Conservation (phyloP, 805 yeast genomes). For the Wickerhamiella azyma region DNA sequence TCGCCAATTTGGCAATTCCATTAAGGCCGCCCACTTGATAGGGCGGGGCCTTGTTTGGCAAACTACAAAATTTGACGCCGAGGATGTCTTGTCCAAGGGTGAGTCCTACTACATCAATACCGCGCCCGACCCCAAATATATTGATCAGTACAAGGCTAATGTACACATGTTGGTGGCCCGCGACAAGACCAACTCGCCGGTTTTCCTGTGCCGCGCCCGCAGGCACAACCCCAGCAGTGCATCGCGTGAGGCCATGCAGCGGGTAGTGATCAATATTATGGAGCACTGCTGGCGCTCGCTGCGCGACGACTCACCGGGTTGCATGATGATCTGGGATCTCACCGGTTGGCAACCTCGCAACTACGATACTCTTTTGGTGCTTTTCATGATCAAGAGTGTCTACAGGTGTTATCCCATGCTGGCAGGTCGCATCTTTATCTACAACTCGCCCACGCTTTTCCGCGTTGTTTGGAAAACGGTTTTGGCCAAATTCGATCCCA, state of each 20-base stretch:
- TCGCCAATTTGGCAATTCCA: not conserved
- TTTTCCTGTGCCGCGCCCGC: not conserved
- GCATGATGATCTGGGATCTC: not conserved
- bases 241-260: not conserved
- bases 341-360: not conserved
- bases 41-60: constrained; percentile 1
- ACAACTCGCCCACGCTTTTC: not conserved
- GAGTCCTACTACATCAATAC: constrained; percentile 44
- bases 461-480: not conserved
- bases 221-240: not conserved
- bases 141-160: not conserved
- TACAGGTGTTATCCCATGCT: not conserved
- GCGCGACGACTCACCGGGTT: not conserved
- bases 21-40: not conserved
- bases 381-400: not conserved
- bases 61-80: constrained; percentile 32
- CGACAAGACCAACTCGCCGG: not conserved
- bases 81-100: constrained; percentile 48
- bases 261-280: not conserved
- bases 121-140: not conserved
- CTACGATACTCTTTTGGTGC: not conserved
- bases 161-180: not conserved
- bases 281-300: not conserved
- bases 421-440: not conserved
- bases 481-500: not conserved